A percentile compares a stretch with the other conserved stretches of the same genome.
Conservation (phyloP, 2,329 filamentous ascomycete genomes). For the Aspergillus uvarum region DNA sequence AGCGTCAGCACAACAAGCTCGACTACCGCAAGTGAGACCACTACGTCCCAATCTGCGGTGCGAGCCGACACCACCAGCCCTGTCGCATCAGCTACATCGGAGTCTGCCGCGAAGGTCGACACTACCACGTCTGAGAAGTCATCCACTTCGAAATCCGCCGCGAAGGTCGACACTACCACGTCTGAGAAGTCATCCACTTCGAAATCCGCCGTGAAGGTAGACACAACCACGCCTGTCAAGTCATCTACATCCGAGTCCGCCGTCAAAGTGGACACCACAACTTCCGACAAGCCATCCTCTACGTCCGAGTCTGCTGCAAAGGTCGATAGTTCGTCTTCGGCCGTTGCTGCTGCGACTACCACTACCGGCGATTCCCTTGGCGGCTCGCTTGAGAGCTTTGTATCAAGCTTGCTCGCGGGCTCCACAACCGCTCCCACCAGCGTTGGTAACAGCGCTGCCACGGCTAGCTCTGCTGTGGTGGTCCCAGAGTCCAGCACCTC, state of each 20-base stretch:
- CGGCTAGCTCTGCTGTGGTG: background rate
- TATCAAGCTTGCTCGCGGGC: conserved; percentile 1
- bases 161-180: background rate
- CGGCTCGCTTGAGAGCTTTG: conserved; percentile 1
- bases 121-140: background rate
- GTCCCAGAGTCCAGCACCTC: background rate
- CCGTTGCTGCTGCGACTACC: background rate
- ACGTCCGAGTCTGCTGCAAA: background rate
- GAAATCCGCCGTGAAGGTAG: background rate
- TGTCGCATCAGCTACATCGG: background rate
- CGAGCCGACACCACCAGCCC: background rate
- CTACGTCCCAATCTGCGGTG: background rate
- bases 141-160: background rate
- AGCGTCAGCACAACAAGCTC: conserved; percentile 1
- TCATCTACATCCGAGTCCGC: background rate
- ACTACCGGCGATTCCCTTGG: background rate
- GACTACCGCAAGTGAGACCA: background rate
- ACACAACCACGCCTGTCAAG: background rate
- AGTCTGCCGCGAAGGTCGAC: background rate
- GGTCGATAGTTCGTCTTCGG: background rate
- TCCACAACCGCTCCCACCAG: background rate
- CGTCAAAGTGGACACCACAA: background rate
- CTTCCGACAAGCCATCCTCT: background rate
- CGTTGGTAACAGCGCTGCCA: background rate
- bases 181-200: background rate